phyloP scores from a whole-genome alignment of 176 grass and related monocot genomes.

The Hordeum marinum region DNA sequence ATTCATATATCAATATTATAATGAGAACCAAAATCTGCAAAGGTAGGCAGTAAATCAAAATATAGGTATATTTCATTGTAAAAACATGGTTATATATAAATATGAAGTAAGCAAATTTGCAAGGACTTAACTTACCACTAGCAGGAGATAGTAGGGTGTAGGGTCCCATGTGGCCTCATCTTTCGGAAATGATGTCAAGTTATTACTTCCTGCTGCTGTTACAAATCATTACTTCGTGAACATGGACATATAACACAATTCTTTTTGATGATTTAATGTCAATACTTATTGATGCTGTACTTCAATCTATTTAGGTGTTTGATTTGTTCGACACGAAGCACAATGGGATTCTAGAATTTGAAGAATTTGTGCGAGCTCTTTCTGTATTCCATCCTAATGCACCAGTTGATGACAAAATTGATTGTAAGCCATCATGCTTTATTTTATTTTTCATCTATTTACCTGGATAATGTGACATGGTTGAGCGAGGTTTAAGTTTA shows the following conservation, averaged over 20 bases:
- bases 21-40: background rate
- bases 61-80: background rate
- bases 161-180: background rate
- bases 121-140: background rate
- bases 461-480: background rate
- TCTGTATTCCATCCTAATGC: constrained; percentile 84
- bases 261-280: background rate
- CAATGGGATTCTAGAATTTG: constrained; percentile 72
- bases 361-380: constrained; percentile 78
- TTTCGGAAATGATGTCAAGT: background rate
- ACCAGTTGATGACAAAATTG: constrained; percentile 64
- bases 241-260: background rate
- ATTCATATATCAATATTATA: background rate
- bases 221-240: background rate
- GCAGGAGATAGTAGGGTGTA: background rate
- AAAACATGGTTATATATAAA: background rate
- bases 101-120: background rate
- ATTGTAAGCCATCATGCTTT: constrained; percentile 50
- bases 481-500: background rate
- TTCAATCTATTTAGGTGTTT: constrained; percentile 54
- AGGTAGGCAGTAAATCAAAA: background rate
- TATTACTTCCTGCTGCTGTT: background rate
- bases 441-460: background rate
- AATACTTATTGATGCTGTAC: constrained; percentile 12
- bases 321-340: constrained; percentile 80